A percentile compares a stretch with the other conserved stretches of the same genome.
These are phyloP conservation scores for Schwanniomyces yamadae DNA, from an alignment of 805 yeast genomes.

Conservation along the genomic window DNA sequence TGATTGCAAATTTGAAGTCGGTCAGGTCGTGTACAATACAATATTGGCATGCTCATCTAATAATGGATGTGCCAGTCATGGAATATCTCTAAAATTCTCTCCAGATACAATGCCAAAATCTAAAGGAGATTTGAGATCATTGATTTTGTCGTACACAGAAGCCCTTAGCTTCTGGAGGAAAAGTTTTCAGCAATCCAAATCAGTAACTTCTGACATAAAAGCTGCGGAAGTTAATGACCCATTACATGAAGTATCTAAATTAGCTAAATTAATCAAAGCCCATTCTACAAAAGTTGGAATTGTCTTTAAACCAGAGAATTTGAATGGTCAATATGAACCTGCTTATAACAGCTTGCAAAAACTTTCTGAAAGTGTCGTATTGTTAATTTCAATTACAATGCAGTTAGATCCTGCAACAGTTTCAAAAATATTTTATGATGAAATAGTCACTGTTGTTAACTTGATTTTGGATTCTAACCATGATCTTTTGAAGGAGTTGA, in stretches of 20 bases:
- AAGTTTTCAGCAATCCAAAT: constrained; percentile 9
- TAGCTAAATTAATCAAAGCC: constrained; percentile 62
- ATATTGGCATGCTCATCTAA: not conserved
- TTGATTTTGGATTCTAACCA: constrained; percentile 8
- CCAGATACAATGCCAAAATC: not conserved
- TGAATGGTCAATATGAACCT: constrained; percentile 38
- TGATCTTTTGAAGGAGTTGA: constrained; percentile 14
- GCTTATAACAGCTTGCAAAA: constrained; percentile 51
- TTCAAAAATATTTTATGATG: constrained; percentile 39
- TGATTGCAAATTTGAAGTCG: too few species aligned
- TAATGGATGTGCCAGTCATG: not conserved
- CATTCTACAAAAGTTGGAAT: constrained; percentile 77
- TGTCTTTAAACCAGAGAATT: constrained; percentile 60
- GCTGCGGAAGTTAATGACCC: constrained; percentile 43
- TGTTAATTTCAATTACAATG: constrained; percentile 43
- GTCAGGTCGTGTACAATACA: not conserved
- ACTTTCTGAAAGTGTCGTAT: constrained; percentile 42
- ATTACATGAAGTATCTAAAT: constrained; percentile 56
- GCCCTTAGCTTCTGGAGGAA: constrained; percentile 31
- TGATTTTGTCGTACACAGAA: constrained; percentile 29
- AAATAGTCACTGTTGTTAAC: constrained; percentile 25
- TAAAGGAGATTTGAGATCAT: constrained; percentile 18
- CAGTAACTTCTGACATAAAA: constrained; percentile 19
- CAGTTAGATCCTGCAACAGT: constrained; percentile 27
- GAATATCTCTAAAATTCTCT: not conserved